Base-by-base conservation (phyloP, 352 stramenopile species). In the Pythium aquatile region DNA sequence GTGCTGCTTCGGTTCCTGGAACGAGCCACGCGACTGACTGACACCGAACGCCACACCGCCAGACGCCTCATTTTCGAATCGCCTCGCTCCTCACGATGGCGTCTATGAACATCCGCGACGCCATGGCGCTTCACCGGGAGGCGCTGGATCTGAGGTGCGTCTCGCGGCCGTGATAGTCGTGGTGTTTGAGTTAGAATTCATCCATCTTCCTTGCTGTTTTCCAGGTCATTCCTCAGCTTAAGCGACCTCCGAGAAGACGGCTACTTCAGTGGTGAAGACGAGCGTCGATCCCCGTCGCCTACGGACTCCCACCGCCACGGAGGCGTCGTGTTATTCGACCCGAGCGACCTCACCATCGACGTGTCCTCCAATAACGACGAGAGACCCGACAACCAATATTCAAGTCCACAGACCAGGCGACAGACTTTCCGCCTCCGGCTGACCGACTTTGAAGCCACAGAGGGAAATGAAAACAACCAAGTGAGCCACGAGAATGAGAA, bases 321-420 rank as follows among this genome's bases (percentile, higher is more conserved):
- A 24, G 65, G 65, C 51, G 47, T 72, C 59, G 47, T 72, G 28
- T 55, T 72, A 6, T 72, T 72, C 33, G 58, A 72, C 32, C 65
- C 65, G 10, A 58, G 14, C 20, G 46, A 58, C 7, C 40, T 69
- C 16, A 14, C 9, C 1, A 32, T 57, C 26, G 60, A 59, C 9
- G 30, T 32, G 5, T 3, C 11, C n/a, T 24, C 51, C n/a, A 14
- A 48, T 2, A 42, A 29, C 29, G 29, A 20, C 56, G 7, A 33
- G 8, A 13, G 32, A 54, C 37, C 1, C 37, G 17, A 32, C 16
- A 42, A 14, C 47, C 28, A 33, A 2, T 40, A 24, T 20, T 5
- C 14, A 10, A 30, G 3, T 2, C 17, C 17, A 30, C 29, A 39
- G 16, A 35, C 28, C 10, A 53, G 49, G 35, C 52, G 57, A 2